phyloP scores from a whole-genome alignment of 352 stramenopile species.

The Discostella stelligera region DNA sequence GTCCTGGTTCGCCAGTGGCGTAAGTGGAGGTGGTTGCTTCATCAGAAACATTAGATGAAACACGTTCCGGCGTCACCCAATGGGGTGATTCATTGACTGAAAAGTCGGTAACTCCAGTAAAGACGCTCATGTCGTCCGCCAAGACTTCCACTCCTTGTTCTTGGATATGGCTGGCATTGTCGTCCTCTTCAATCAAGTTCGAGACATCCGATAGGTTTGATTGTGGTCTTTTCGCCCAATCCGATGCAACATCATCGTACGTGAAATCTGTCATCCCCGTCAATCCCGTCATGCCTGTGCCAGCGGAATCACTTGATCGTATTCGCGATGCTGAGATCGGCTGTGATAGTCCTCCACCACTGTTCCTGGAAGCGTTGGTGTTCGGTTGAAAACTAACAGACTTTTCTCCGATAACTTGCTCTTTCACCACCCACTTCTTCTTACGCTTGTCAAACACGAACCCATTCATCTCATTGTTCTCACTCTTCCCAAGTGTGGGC shows the following conservation, averaged over 20 bases:
- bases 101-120: slow-evolving; percentile 11
- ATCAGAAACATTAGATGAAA: not conserved
- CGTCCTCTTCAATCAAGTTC: not conserved
- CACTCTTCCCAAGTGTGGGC: slow-evolving; percentile 8
- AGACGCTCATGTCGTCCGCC: slow-evolving; percentile 30
- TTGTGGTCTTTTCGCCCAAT: not conserved
- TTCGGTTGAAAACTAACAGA: slow-evolving; percentile 42
- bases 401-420: slow-evolving; percentile 38
- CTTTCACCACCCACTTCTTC: slow-evolving; percentile 51
- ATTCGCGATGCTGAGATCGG: slow-evolving; percentile 1
- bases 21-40: slow-evolving; percentile 4
- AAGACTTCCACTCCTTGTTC: slow-evolving; percentile 46
- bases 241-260: slow-evolving; percentile 38
- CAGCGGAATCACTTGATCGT: slow-evolving; percentile 30
- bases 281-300: slow-evolving; percentile 12
- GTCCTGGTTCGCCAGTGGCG: slow-evolving; percentile 13
- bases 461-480: slow-evolving; percentile 39
- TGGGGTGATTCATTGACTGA: not conserved
- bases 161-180: not conserved
- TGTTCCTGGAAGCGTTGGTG: not conserved
- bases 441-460: slow-evolving; percentile 50
- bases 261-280: slow-evolving; percentile 43
- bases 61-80: not conserved
- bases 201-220: not conserved
- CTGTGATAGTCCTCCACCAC: not conserved